Base-by-base conservation (phyloP, 2,329 filamentous ascomycete species). In the Fusarium solani-melongenae region DNA sequence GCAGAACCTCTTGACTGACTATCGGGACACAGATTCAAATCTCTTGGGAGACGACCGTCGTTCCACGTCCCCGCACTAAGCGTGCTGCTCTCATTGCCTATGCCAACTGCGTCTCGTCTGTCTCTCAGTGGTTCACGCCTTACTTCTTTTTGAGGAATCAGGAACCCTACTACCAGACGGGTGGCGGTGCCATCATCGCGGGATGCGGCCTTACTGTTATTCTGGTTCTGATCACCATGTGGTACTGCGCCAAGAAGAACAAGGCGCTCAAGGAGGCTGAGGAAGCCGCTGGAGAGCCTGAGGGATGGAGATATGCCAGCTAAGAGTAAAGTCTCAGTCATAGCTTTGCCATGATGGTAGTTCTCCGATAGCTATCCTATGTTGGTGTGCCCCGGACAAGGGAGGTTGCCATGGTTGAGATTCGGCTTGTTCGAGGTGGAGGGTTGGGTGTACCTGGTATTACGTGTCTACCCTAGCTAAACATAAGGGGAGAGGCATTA, bases 11-110 rank as follows among this genome's bases (percentile, higher is more conserved):
- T 11, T 2, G 0, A 0, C 0, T 11, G 20, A 4, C 55, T 24
- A 0, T 14, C 29, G 10, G 3, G 0, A 6, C 10, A 17, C 24
- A 72, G 70, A 61, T 72, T 4, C 82, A 84, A 68, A 76, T 84
- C 1, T 82, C 82, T 0, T 85, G 83, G 83, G 83, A 84, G 58
- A 84, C 83, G 0, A 84, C 82, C 0, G 77, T 84, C 0, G 83
- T 85, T 0, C 83, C 84, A 3, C 78, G 80, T 0, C 83, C 84
- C 0, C 78, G 83, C 1, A 82, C 79, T 12, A 85, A 85, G 66
- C 79, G 81, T 38, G 84, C 84, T 0, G 84, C 83, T 0, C 79
- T 85, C 1, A 82, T 85, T 56, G 83, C 84, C 1, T 83, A 84
- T 51, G 83, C 83, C 6, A 85, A 85, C 57, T 83, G 80, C 36